Conservation (phyloP, 495 filamentous ascomycete genomes). For the Penicillium soppii region DNA sequence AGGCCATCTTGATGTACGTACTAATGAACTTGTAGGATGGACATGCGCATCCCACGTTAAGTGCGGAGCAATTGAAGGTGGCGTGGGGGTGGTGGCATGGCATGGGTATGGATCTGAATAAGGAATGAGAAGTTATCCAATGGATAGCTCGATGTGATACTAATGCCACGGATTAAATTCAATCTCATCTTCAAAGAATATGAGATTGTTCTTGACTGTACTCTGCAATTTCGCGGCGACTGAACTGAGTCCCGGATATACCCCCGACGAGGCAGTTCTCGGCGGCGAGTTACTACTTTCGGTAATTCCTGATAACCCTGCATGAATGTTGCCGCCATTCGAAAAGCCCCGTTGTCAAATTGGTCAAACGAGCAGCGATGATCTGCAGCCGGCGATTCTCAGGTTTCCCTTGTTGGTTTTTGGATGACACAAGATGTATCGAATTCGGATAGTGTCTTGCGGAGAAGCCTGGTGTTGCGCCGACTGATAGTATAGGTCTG, state of each 20-base stretch:
- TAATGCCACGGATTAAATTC: neutral
- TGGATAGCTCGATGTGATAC: neutral
- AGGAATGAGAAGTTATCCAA: neutral
- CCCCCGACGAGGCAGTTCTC: neutral
- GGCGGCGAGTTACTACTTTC: neutral
- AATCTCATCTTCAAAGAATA: neutral
- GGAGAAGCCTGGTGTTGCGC: neutral
- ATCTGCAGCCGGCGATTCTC: neutral
- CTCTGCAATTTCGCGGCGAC: neutral
- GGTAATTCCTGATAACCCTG: neutral
- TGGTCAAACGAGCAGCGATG: too few species aligned
- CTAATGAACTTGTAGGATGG: too few species aligned
- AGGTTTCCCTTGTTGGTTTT: neutral
- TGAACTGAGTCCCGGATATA: neutral
- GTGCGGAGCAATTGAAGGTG: too few species aligned
- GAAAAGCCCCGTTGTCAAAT: neutral
- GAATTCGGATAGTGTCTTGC: neutral
- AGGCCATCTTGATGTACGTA: too few species aligned
- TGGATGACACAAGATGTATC: neutral
- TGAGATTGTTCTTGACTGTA: neutral
- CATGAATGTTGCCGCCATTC: neutral
- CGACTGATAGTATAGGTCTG: neutral
- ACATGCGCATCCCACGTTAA: too few species aligned
- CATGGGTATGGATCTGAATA: neutral
- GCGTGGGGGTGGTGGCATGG: too few species aligned